These are phyloP conservation scores for Trichoderma brevicompactum DNA, from an alignment of 2,329 filamentous ascomycete species.

Conservation along the genomic window DNA sequence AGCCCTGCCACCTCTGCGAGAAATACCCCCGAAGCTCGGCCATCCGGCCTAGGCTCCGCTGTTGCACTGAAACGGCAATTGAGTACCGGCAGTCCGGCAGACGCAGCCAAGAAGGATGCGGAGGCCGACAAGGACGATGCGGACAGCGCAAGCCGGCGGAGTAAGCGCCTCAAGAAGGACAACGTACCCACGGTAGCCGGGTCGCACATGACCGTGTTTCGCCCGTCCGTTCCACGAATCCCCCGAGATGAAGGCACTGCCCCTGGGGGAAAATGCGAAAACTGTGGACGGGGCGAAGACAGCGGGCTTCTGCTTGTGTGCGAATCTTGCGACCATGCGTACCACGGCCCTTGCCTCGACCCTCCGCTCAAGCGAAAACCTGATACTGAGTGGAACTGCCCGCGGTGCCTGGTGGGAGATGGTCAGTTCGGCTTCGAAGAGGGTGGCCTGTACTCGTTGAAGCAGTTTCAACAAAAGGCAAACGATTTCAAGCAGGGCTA, in stretches of 20 bases:
- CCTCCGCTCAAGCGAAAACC: slow-evolving; percentile 78
- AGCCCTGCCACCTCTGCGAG: slow-evolving; percentile 67
- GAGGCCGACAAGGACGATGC: slow-evolving; percentile 59
- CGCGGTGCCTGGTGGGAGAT: slow-evolving; percentile 91
- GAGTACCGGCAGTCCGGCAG: slow-evolving; percentile 59
- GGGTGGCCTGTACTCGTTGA: slow-evolving; percentile 91
- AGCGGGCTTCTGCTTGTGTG: slow-evolving; percentile 73
- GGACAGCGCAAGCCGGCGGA: slow-evolving; percentile 75
- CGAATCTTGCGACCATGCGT: slow-evolving; percentile 89
- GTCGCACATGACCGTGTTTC: slow-evolving; percentile 94
- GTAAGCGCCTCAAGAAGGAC: slow-evolving; percentile 88
- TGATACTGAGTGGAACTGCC: slow-evolving; percentile 91
- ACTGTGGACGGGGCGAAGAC: slow-evolving; percentile 80
- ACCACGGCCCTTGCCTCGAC: slow-evolving; percentile 85
- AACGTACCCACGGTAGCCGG: slow-evolving; percentile 84
- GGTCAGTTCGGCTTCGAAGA: slow-evolving; percentile 98
- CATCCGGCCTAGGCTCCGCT: slow-evolving; percentile 58
- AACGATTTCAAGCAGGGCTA: slow-evolving; percentile 94
- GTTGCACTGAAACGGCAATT: slow-evolving; percentile 78
- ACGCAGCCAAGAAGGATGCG: slow-evolving; percentile 53
- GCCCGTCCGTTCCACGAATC: slow-evolving; percentile 74
- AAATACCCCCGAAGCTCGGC: slow-evolving; percentile 66
- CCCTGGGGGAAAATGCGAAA: slow-evolving; percentile 75
- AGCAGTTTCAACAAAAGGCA: slow-evolving; percentile 94
- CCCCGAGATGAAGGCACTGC: slow-evolving; percentile 56